phyloP scores from a whole-genome alignment of 2,329 filamentous ascomycete species.

The Hysterium pulicare region DNA sequence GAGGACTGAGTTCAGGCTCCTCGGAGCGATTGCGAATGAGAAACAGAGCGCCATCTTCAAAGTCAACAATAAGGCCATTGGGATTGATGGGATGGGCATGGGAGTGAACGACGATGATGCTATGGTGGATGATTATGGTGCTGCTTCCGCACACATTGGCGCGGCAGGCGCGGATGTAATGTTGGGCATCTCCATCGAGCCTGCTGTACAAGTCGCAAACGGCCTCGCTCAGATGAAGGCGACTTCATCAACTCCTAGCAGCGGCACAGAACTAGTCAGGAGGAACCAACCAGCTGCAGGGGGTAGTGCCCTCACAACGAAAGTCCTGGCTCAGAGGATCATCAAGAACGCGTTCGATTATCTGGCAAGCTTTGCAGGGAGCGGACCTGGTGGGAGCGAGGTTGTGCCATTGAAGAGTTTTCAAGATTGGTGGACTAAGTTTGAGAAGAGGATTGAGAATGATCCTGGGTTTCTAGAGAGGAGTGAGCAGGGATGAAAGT shows the following conservation, averaged over 20 bases:
- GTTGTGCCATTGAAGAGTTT: constrained; percentile 93
- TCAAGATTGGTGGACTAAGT: constrained; percentile 97
- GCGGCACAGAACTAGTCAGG: constrained; percentile 34
- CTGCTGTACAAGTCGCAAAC: constrained; percentile 65
- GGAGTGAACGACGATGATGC: constrained; percentile 46
- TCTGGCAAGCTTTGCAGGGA: constrained; percentile 77
- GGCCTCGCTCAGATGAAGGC: constrained; percentile 62
- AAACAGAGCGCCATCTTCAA: constrained; percentile 94
- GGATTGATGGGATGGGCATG: constrained; percentile 35
- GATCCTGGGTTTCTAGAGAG: constrained; percentile 89
- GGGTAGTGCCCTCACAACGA: constrained; percentile 57
- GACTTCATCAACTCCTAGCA: constrained; percentile 26
- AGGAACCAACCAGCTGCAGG: constrained; percentile 19
- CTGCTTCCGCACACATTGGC: constrained; percentile 12
- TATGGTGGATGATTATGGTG: constrained; percentile 42
- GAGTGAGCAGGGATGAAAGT: constrained; percentile 47
- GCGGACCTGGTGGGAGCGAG: constrained; percentile 65
- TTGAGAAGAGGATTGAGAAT: constrained; percentile 78
- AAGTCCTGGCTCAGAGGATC: constrained; percentile 83
- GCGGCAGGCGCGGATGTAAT: constrained; percentile 54
- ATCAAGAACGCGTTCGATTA: constrained; percentile 98
- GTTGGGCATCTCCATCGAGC: constrained; percentile 80
- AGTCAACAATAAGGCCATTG: constrained; percentile 48
- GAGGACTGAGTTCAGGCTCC: constrained; percentile 67
- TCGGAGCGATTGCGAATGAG: constrained; percentile 83